A percentile compares a stretch with the other conserved stretches of the same genome.
Evolutionary conservation across 2,329 filamentous ascomycete species (phyloP).

Genomic region (Septoria linicola): DNA sequence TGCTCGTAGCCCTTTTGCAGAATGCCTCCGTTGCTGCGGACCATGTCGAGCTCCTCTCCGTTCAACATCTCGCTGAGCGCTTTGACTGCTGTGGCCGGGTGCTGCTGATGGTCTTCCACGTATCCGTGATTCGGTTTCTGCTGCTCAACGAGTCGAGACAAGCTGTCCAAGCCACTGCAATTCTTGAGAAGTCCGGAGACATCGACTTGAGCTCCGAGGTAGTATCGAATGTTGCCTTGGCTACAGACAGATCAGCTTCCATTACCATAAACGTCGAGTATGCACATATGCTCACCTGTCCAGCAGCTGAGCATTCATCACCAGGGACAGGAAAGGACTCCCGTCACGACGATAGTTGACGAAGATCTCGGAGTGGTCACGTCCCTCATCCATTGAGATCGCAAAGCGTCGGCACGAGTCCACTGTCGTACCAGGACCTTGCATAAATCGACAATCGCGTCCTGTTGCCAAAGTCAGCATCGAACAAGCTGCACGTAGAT

Average conservation of each 20-base stretch:
- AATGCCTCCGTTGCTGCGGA: constrained; percentile 12
- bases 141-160: constrained; percentile 36
- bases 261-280: no score
- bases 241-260: constrained; percentile 46
- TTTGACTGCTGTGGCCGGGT: constrained; percentile 5
- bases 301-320: constrained; percentile 66
- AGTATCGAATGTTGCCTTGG: constrained; percentile 65
- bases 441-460: constrained; percentile 74
- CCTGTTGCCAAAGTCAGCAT: not conserved
- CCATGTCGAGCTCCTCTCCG: constrained; percentile 15
- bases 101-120: constrained; percentile 28
- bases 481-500: no score
- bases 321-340: constrained; percentile 71
- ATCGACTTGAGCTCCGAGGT: constrained; percentile 70
- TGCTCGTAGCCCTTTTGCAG: constrained; percentile 14
- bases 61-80: constrained; percentile 18
- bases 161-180: constrained; percentile 61
- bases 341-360: constrained; percentile 74
- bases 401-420: constrained; percentile 16
- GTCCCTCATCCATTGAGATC: constrained; percentile 54
- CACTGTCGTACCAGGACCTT: constrained; percentile 63
- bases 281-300: constrained; percentile 43
- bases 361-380: constrained; percentile 70
- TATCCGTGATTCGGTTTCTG: constrained; percentile 3
- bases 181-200: constrained; percentile 67